Base-by-base conservation (phyloP, 202 grass and related monocot species). In the Musa balbisiana region DNA sequence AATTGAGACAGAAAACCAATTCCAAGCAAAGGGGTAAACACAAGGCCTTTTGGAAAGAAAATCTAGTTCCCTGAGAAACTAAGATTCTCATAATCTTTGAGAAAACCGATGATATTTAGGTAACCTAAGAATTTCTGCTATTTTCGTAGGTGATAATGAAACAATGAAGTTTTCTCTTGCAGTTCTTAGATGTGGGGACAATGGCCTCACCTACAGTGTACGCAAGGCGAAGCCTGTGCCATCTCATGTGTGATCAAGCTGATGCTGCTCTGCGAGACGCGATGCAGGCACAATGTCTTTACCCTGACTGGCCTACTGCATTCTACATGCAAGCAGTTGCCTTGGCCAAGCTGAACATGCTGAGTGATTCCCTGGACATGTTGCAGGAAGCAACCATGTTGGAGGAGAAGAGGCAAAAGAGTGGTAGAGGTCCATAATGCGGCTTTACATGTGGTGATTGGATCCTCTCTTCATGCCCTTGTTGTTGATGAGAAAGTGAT, bases 251-350 rank as follows among this genome's bases (percentile, higher is more conserved):
- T 1, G 90, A 93, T 70, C 84, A 88, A n/a, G 75, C 84, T 21
- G 90, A 97, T 23, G 88, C 88, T 1, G 88, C 90, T 25, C 88
- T 97, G 23, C 82, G 90, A 11, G 93, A 97, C 10, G 93, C 93
- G 19, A 97, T 97, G 93, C 94, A 97, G 79, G 94, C 94, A 0
- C 94, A 97, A 25, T 97, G 94, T 0, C 68, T 91, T 9, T 84
- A 84, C 76, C 88, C 94, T 12, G 94, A 97, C 1, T 97, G 90
- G 94, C 86, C 90, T 21, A 93, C 86, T 10, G 94, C 90, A 3
- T 93, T 97, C 84, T 97, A 91, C 24, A 97, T 97, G 94, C 94
- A 97, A 67, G 90, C 90, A 11, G 86, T 91, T 6, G 90, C 94
- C 0, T 88, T 97, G 10, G 88, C 94, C 10, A 97, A 91, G 77